Conservation (phyloP, 805 yeast species). For the Sugiyamaella smithiae region DNA sequence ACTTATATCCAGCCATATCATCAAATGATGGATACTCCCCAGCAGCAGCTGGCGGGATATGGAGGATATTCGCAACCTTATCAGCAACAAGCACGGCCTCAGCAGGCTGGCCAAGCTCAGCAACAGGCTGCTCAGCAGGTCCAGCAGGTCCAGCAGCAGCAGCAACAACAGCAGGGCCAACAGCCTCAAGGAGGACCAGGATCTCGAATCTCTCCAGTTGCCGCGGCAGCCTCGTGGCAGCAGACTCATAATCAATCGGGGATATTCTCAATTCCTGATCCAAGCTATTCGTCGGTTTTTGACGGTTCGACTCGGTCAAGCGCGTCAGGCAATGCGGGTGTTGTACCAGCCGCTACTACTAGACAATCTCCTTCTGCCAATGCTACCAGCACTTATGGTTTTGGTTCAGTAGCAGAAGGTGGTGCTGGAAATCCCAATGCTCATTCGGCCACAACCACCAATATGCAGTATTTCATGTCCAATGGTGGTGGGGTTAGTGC, state of each 20-base stretch:
- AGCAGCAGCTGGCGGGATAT: slow-evolving; percentile 5
- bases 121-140: not conserved
- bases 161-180: not conserved
- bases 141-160: not conserved
- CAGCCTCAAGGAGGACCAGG: not conserved
- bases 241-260: slow-evolving; percentile 6
- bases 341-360: not conserved
- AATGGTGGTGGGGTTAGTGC: not conserved
- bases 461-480: slow-evolving; percentile 5
- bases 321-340: not conserved
- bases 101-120: slow-evolving; percentile 12
- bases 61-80: slow-evolving; percentile 8
- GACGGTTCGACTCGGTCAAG: slow-evolving; percentile 1
- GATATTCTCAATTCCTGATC: slow-evolving; percentile 2
- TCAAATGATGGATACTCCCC: slow-evolving; percentile 11
- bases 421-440: not conserved
- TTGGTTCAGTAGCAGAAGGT: not conserved
- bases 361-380: slow-evolving; percentile 11
- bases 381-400: slow-evolving; percentile 1
- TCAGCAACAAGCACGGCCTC: slow-evolving; percentile 16
- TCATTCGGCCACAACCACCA: not conserved
- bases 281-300: slow-evolving; percentile 4
- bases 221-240: slow-evolving; percentile 4
- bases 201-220: not conserved
- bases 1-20: slow-evolving; percentile 5